These are phyloP conservation scores for Abortiporus biennis DNA, from an alignment of 1,284 basidiomycete species.

Conservation along the genomic window DNA sequence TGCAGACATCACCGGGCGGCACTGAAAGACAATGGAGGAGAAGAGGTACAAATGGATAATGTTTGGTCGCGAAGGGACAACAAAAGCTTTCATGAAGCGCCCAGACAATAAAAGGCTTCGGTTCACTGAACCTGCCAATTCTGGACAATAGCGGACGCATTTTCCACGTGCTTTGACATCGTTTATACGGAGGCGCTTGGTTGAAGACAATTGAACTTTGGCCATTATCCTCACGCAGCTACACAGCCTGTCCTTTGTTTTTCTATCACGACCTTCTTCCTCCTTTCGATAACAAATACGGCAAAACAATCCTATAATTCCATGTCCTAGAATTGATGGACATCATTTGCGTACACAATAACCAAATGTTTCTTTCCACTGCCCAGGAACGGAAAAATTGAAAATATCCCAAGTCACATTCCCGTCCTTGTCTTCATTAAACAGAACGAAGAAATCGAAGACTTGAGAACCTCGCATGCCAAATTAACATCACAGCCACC, in stretches of 20 bases:
- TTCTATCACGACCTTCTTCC: constrained; percentile 1
- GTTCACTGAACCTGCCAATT: constrained; percentile 20
- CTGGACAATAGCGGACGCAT: constrained; percentile 17
- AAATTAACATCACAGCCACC: no score
- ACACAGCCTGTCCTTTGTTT: constrained; percentile 3
- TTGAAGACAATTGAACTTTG: constrained; percentile 6
- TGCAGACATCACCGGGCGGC: constrained; percentile 14
- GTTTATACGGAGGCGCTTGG: constrained; percentile 1
- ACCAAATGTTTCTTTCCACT: no score
- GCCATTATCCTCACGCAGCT: neutral
- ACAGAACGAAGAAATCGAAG: no score
- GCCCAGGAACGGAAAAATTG: no score
- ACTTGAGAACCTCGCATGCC: no score
- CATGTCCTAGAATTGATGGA: no score
- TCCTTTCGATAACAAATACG: constrained; percentile 1
- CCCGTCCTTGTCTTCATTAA: no score
- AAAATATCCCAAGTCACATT: no score
- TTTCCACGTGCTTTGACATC: constrained; percentile 9
- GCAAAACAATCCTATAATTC: no score
- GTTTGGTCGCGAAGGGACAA: constrained; percentile 26
- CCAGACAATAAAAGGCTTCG: constrained; percentile 20
- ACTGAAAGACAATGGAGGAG: constrained; percentile 25
- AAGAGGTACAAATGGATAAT: constrained; percentile 10
- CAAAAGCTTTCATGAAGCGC: constrained; percentile 21
- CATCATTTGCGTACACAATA: no score